Evolutionary conservation across 179 eudicot species (phyloP).

Genomic region (Beta corolliflora): DNA sequence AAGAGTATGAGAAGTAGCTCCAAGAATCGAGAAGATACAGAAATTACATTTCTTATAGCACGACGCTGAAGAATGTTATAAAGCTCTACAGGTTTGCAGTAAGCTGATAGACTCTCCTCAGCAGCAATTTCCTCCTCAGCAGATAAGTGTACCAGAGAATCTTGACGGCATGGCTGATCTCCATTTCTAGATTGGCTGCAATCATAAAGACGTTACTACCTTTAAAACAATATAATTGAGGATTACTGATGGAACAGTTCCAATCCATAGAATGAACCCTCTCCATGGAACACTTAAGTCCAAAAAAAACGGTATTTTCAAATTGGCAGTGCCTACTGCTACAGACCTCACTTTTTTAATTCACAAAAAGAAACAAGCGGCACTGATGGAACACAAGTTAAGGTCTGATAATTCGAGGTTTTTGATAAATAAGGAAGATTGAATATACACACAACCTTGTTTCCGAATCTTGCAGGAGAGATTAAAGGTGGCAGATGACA

Average conservation of each 20-base stretch:
- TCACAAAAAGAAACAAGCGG: no score
- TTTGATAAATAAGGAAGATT: no score
- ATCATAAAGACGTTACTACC: constrained; percentile 7
- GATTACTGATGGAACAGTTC: not conserved
- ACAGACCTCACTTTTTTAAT: no score
- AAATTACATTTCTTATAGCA: constrained; percentile 62
- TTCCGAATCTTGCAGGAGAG: no score
- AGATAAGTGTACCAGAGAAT: constrained; percentile 68
- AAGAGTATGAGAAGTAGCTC: not conserved
- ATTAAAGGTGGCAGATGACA: no score
- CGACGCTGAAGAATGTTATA: constrained; percentile 96
- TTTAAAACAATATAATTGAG: not conserved
- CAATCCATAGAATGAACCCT: not conserved
- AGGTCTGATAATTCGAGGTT: no score
- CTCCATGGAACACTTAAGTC: not conserved
- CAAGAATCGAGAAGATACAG: not conserved
- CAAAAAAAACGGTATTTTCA: not conserved
- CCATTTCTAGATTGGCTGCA: constrained; percentile 69
- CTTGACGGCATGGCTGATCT: constrained; percentile 82
- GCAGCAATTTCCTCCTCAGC: constrained; percentile 81
- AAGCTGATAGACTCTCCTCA: constrained; percentile 76
- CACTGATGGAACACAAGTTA: no score
- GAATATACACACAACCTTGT: no score
- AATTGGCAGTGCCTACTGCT: not conserved
- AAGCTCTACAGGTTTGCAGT: constrained; percentile 95